phyloP scores from a whole-genome alignment of 139 green algal genomes.

The Auxenochlorella protothecoides region DNA sequence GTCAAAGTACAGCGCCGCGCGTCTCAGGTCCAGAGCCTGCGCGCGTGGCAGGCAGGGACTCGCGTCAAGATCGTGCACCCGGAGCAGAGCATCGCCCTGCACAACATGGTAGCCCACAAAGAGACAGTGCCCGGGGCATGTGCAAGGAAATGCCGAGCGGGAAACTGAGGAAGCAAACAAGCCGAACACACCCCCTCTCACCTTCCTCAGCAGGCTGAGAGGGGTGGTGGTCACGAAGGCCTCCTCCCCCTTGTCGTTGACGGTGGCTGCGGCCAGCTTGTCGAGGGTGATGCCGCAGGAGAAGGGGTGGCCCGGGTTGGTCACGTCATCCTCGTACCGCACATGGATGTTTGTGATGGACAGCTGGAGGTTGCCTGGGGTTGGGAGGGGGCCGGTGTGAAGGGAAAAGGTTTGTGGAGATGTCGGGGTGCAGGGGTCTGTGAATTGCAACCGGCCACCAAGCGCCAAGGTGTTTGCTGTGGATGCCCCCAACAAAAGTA shows the following conservation, averaged over 20 bases:
- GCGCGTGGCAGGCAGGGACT: background rate
- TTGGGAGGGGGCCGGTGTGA: background rate
- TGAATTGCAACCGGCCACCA: too few species aligned
- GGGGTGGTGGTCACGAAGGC: slow-evolving; percentile 69
- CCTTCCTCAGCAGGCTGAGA: slow-evolving; percentile 75
- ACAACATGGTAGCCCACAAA: too few species aligned
- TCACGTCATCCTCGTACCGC: slow-evolving; percentile 45
- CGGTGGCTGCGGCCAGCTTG: slow-evolving; percentile 68
- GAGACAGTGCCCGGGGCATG: too few species aligned
- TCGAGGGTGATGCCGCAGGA: slow-evolving; percentile 60
- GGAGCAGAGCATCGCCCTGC: too few species aligned
- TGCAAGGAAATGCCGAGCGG: too few species aligned
- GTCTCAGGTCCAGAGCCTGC: slow-evolving; percentile 50
- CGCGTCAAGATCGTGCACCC: too few species aligned
- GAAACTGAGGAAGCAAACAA: too few species aligned
- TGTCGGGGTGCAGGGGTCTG: slow-evolving; percentile 10
- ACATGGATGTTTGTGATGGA: slow-evolving; percentile 91
- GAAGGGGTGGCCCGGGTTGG: slow-evolving; percentile 51
- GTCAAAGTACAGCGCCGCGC: slow-evolving; percentile 75
- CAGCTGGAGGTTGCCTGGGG: slow-evolving; percentile 65
- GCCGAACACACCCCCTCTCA: slow-evolving; percentile 3
- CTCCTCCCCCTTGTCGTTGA: slow-evolving; percentile 61
- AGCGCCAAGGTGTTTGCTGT: too few species aligned
- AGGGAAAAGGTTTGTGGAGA: background rate
- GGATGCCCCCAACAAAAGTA: too few species aligned